A percentile compares a stretch with the other conserved stretches of the same genome.
Evolutionary conservation across 345 rosid species (phyloP).

Genomic region (Geranium brycei): DNA sequence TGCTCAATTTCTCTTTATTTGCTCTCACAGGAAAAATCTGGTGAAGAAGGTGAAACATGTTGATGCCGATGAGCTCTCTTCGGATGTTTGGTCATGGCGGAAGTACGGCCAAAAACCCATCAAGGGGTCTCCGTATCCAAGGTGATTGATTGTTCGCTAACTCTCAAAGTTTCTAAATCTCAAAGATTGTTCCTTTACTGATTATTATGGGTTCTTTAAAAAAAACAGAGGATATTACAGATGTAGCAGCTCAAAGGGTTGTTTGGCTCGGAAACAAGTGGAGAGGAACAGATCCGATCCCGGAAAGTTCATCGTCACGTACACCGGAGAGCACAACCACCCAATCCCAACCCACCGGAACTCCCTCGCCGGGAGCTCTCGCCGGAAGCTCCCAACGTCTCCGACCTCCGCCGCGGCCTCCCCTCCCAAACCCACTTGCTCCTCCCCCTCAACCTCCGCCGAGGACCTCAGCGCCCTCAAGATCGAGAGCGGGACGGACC

Average conservation of each 20-base stretch:
- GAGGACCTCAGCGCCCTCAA: constrained; percentile 29
- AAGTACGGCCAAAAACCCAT: constrained; percentile 99
- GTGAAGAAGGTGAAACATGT: constrained; percentile 81
- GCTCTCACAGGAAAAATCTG: constrained; percentile 59
- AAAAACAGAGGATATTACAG: constrained; percentile 75
- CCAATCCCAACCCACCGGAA: constrained; percentile 89
- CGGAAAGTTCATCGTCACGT: constrained; percentile 74
- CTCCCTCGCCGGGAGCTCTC: constrained; percentile 88
- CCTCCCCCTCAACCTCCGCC: constrained; percentile 40
- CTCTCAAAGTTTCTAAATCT: not conserved
- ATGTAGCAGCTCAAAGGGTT: constrained; percentile 91
- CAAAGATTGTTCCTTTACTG: not conserved
- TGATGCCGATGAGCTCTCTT: constrained; percentile 72
- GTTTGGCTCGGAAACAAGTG: constrained; percentile 95
- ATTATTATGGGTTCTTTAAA: constrained; percentile 3
- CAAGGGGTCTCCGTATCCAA: constrained; percentile 96
- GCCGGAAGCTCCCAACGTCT: constrained; percentile 43
- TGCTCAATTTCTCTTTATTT: constrained; percentile 3
- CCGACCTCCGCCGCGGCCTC: constrained; percentile 7
- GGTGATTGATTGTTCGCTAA: constrained; percentile 21
- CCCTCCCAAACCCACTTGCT: constrained; percentile 20
- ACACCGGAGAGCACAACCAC: constrained; percentile 91
- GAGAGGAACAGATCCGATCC: constrained; percentile 98
- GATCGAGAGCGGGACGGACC: constrained; percentile 43
- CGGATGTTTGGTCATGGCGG: constrained; percentile 98